phyloP scores from a whole-genome alignment of 257 asterid species.

The Nicotiana knightiana region DNA sequence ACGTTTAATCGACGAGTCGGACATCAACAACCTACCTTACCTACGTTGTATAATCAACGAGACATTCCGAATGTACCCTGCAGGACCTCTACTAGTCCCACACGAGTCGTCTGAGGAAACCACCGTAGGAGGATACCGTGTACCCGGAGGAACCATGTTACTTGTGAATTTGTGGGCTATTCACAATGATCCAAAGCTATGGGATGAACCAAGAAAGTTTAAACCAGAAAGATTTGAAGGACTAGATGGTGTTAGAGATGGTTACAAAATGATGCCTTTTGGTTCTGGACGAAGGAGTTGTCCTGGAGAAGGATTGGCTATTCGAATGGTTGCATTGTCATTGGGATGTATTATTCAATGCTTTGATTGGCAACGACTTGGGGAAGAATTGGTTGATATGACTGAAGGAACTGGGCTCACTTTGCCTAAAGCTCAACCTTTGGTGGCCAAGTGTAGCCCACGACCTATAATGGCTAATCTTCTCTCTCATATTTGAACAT shows the following conservation, averaged over 20 bases:
- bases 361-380: constrained; percentile 47
- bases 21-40: constrained; percentile 41
- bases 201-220: constrained; percentile 65
- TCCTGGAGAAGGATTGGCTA: constrained; percentile 58
- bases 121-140: constrained; percentile 47
- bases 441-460: constrained; percentile 23
- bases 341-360: constrained; percentile 54
- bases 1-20: constrained; percentile 41
- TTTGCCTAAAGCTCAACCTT: constrained; percentile 24
- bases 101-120: constrained; percentile 62
- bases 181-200: constrained; percentile 53
- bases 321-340: constrained; percentile 41
- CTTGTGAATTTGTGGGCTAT: constrained; percentile 65
- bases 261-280: constrained; percentile 42
- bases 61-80: constrained; percentile 61
- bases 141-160: constrained; percentile 57
- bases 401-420: constrained; percentile 24
- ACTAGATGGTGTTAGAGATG: constrained; percentile 40
- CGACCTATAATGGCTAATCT: constrained; percentile 21
- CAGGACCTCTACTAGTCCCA: constrained; percentile 64
- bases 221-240: constrained; percentile 78
- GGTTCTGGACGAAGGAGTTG: constrained; percentile 63
- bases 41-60: constrained; percentile 42
- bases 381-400: constrained; percentile 21
- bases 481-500: constrained; percentile 8